These are phyloP conservation scores for Thinopyrum elongatum DNA, from an alignment of 176 grass and related monocot genomes.

Conservation along the genomic window DNA sequence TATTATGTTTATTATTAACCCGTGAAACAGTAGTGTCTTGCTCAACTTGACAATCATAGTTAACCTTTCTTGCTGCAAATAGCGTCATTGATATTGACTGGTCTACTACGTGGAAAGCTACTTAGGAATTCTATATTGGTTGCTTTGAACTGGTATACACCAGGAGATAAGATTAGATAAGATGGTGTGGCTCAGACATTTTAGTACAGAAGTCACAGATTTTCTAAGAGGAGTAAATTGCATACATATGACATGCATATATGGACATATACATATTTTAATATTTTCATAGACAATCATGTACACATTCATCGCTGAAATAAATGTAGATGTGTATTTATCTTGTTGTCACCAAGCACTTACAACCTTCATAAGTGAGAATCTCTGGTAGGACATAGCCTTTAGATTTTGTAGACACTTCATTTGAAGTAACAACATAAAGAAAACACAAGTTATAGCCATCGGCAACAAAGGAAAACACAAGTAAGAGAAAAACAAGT, in stretches of 20 bases:
- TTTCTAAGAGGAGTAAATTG: not conserved
- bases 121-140: not conserved
- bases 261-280: not conserved
- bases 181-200: not conserved
- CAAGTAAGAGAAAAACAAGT: too few relatives aligned
- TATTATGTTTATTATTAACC: not conserved
- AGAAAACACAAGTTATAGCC: too few relatives aligned
- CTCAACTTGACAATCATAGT: not conserved
- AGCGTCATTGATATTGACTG: not conserved
- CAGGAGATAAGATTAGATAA: not conserved
- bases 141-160: too few relatives aligned
- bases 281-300: not conserved
- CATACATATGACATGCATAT: not conserved
- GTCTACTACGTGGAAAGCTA: too few relatives aligned
- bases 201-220: not conserved
- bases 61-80: not conserved
- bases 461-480: too few relatives aligned
- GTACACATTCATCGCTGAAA: not conserved
- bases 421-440: too few relatives aligned
- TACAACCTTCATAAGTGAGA: too few relatives aligned
- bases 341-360: too few relatives aligned
- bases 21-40: not conserved
- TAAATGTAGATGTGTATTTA: too few relatives aligned
- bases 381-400: too few relatives aligned
- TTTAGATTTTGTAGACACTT: too few relatives aligned